Evolutionary conservation across 805 yeast genomes (phyloP), one percentile per base, ranked within the genome.

Genomic region (Debaryomyces hansenii): DNA sequence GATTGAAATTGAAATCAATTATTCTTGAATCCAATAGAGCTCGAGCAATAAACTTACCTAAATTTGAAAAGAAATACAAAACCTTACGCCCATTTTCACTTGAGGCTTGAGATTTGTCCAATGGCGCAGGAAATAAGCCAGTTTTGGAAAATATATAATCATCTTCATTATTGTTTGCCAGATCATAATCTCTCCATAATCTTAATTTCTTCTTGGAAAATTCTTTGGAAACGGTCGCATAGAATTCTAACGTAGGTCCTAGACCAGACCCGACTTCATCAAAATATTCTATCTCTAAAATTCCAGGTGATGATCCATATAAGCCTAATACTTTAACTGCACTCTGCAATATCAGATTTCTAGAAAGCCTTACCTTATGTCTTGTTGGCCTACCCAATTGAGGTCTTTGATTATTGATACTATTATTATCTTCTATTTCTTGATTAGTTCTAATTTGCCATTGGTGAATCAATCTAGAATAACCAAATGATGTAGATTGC

Each of bases 231-330:
- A 88, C 90, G 12, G 76, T 71, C 0, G 97, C 83, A 59, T 90
- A 92, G 59, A 94, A 92, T 64, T 92, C 99, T 52, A 91, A 72
- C 0, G 99, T 92, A 3, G 99, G 99, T 0, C 99, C 99, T 38
- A 90, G 69, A 0, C 99, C 99, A 0, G 96, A 85, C n/a, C 98
- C 99, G 5, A 78, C 96, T 62, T 92, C 99, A 53, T 85, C 90
- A 51, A 77, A 82, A 57, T 87, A 92, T 61, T 91, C 96, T 46
- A 94, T 83, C 56, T 92, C 98, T 18, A 92, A 67, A 4, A 87
- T 72, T 24, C 90, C 85, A 1, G 96, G 90, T n/a, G 84, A 77
- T 0, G 87, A 68, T 0, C 94, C 96, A 61, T 89, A 85, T 41
- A 80, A 69, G 37, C 82, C 85, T 64, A 94, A 69, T 1, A 91